A percentile compares a stretch with the other conserved stretches of the same genome.
These are phyloP conservation scores for Stentor coeruleus DNA, from an alignment of 73 alveolate species.

Conservation along the genomic window DNA sequence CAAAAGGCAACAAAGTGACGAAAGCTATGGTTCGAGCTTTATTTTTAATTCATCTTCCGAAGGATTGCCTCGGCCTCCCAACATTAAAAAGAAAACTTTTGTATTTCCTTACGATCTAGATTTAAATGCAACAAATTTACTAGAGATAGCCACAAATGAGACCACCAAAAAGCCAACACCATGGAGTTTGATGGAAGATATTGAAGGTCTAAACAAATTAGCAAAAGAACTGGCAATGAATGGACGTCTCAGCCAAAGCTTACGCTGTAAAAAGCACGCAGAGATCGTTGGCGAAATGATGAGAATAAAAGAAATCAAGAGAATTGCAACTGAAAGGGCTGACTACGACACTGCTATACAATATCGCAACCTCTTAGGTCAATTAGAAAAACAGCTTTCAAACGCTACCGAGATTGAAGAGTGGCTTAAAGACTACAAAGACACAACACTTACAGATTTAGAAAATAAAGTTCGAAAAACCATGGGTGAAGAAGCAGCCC, in stretches of 20 bases:
- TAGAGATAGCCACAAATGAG: neutral
- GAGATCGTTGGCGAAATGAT: constrained; percentile 4
- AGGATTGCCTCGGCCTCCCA: neutral
- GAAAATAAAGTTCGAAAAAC: neutral
- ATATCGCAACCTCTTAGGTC: constrained; percentile 1
- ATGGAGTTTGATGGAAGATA: neutral
- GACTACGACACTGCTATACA: constrained; percentile 24
- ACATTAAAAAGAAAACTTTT: neutral
- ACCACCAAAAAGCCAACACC: constrained; percentile 7
- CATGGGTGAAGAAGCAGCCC: neutral
- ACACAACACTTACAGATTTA: neutral
- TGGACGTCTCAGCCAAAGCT: constrained; percentile 1
- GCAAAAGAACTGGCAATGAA: neutral
- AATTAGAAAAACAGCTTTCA: neutral
- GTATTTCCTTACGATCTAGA: neutral
- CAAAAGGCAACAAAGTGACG: neutral
- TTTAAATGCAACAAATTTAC: neutral
- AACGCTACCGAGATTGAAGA: neutral
- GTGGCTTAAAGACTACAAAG: constrained; percentile 17
- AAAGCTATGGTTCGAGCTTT: constrained; percentile 11
- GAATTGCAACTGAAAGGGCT: constrained; percentile 10
- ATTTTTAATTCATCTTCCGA: neutral
- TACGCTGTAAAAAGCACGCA: constrained; percentile 16
- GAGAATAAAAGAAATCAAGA: constrained; percentile 6
- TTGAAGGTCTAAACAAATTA: constrained; percentile 1